Percentiles rank a stretch among this genome's conserved stretches.
phyloP scores from a whole-genome alignment of 768 basidiomycete genomes.

The Lenzites betulinus region DNA sequence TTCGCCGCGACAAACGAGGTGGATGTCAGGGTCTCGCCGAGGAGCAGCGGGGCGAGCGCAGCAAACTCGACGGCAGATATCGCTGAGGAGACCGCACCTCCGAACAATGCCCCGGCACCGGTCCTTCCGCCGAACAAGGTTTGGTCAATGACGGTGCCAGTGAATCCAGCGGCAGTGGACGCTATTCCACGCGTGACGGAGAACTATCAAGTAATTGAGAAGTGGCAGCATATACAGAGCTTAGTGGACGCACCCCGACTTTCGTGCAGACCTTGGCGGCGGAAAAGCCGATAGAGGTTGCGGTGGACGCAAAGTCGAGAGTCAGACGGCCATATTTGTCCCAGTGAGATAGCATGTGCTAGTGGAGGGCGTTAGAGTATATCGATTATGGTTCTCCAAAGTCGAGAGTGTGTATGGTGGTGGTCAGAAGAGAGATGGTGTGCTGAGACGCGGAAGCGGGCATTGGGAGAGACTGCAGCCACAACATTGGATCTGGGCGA shows the following conservation, averaged over 20 bases:
- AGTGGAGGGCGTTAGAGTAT: neutral
- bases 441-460: too few species aligned
- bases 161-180: slow-evolving; percentile 56
- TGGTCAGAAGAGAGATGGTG: neutral
- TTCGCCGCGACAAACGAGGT: slow-evolving; percentile 75
- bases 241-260: slow-evolving; percentile 55
- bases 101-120: slow-evolving; percentile 58
- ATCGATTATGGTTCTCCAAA: neutral
- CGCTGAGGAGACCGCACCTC: slow-evolving; percentile 58
- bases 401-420: neutral
- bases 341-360: slow-evolving; percentile 33
- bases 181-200: slow-evolving; percentile 64
- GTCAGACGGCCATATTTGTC: slow-evolving; percentile 53
- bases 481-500: too few species aligned
- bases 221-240: neutral
- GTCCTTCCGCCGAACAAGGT: slow-evolving; percentile 64
- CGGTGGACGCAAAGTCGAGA: slow-evolving; percentile 66
- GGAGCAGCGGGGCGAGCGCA: slow-evolving; percentile 71
- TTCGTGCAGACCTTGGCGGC: slow-evolving; percentile 68
- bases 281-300: slow-evolving; percentile 65
- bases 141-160: slow-evolving; percentile 62
- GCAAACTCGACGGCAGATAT: slow-evolving; percentile 70
- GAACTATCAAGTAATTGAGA: slow-evolving; percentile 47
- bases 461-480: too few species aligned
- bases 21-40: slow-evolving; percentile 76